These are phyloP conservation scores for Mycena indigotica DNA, from an alignment of 768 basidiomycete species.

Conservation along the genomic window DNA sequence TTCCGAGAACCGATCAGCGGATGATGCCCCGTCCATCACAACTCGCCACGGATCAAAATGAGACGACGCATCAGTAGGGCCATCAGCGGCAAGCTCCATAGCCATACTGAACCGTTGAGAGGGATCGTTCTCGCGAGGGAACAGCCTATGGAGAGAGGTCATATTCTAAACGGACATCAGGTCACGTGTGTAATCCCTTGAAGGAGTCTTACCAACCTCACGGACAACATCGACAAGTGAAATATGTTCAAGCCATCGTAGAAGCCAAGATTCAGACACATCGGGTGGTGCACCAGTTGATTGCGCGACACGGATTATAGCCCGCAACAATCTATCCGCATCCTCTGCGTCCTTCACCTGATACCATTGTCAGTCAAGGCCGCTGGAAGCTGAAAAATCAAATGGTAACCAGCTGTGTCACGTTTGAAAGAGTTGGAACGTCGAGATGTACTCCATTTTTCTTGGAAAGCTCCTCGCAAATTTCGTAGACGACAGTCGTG, in stretches of 20 bases:
- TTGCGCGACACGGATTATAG: conserved; percentile 57
- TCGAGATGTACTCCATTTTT: conserved; percentile 15
- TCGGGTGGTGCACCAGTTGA: conserved; percentile 53
- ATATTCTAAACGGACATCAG: conserved; percentile 45
- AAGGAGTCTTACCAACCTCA: conserved; percentile 38
- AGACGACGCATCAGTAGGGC: conserved; percentile 25
- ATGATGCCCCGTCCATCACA: conserved; percentile 46
- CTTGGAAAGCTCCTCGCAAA: conserved; percentile 49
- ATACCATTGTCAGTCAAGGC: conserved; percentile 1
- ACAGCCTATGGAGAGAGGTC: conserved; percentile 56
- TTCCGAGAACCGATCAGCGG: conserved; percentile 44
- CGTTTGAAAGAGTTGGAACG: conserved; percentile 5
- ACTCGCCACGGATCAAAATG: conserved; percentile 58
- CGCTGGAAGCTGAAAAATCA: not conserved
- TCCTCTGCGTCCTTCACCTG: conserved; percentile 26
- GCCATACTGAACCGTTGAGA: conserved; percentile 41
- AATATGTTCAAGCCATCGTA: conserved; percentile 58
- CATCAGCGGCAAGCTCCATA: conserved; percentile 36
- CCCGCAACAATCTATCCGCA: conserved; percentile 49
- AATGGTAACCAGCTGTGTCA: not conserved
- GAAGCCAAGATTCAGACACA: conserved; percentile 58
- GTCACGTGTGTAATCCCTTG: not conserved
- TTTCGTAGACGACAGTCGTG: conserved; percentile 52
- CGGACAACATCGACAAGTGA: conserved; percentile 34
- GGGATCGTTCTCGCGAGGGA: conserved; percentile 54